Evolutionary conservation across 371 early-diverging fungal genomes (phyloP).

Genomic region (Mucor mucedo): DNA sequence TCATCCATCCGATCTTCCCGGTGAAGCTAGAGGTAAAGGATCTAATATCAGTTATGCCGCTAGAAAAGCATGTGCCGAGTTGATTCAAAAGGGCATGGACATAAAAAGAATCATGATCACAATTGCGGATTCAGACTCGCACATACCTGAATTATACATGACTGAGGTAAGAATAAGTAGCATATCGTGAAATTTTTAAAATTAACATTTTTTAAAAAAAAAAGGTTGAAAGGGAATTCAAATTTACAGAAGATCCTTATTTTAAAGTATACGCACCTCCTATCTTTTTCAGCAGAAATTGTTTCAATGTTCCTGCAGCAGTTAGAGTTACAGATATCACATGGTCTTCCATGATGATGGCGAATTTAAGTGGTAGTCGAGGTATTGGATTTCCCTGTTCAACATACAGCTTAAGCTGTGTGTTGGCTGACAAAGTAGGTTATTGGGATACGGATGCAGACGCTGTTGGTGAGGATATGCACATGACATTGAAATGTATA

Average conservation of each 20-base stretch:
- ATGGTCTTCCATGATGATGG: constrained; percentile 74
- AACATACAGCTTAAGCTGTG: constrained; percentile 68
- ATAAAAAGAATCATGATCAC: constrained; percentile 59
- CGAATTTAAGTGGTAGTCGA: constrained; percentile 64
- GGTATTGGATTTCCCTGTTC: constrained; percentile 73
- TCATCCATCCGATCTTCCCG: constrained; percentile 72
- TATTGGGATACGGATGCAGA: constrained; percentile 78
- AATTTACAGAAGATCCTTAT: constrained; percentile 38
- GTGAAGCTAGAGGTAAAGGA: constrained; percentile 79
- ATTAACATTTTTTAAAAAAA: background rate
- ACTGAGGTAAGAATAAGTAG: constrained; percentile 22
- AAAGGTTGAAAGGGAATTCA: constrained; percentile 24
- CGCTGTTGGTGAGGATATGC: constrained; percentile 78
- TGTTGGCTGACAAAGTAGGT: constrained; percentile 61
- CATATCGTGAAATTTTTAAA: too few species aligned
- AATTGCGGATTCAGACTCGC: constrained; percentile 73
- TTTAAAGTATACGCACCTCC: constrained; percentile 65
- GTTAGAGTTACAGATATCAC: constrained; percentile 74
- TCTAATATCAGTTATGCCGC: constrained; percentile 77
- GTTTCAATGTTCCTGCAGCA: constrained; percentile 66
- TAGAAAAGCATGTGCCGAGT: constrained; percentile 32
- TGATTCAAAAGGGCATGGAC: constrained; percentile 39
- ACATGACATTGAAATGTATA: constrained; percentile 76
- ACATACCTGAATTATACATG: constrained; percentile 65
- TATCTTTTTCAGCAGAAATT: constrained; percentile 73